These are phyloP conservation scores for Flaveria floridana DNA, from an alignment of 140 eudicot genomes.

Conservation along the genomic window DNA sequence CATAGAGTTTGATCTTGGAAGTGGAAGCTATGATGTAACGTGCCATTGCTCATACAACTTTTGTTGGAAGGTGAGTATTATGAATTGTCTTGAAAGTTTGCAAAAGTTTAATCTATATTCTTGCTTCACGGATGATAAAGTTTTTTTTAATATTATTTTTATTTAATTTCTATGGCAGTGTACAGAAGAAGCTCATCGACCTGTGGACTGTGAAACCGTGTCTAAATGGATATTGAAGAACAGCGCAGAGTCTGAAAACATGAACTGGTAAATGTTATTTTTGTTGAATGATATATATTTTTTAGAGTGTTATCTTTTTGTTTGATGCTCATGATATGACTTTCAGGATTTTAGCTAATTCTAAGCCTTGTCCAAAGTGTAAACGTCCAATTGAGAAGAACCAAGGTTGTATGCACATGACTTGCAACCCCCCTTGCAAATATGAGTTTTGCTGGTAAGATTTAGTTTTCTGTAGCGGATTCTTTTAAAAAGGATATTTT, in stretches of 20 bases:
- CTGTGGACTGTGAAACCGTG: constrained; percentile 74
- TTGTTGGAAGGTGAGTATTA: constrained; percentile 67
- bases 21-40: constrained; percentile 54
- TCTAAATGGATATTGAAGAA: constrained; percentile 63
- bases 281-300: not conserved
- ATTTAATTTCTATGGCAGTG: constrained; percentile 40
- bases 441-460: constrained; percentile 50
- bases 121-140: not conserved
- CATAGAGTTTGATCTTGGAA: constrained; percentile 51
- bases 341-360: constrained; percentile 56
- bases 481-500: not conserved
- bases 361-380: constrained; percentile 88
- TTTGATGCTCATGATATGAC: constrained; percentile 17
- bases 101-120: not conserved
- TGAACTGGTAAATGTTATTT: constrained; percentile 44
- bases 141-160: not conserved
- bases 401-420: constrained; percentile 74
- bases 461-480: constrained; percentile 2
- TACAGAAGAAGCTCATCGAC: constrained; percentile 77
- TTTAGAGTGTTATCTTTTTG: not conserved
- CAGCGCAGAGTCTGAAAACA: constrained; percentile 60
- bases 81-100: not conserved
- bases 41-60: constrained; percentile 63
- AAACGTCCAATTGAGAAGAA: constrained; percentile 67
- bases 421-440: constrained; percentile 51